phyloP scores from a whole-genome alignment of 2,329 filamentous ascomycete species.

The Clarireedia hainanense region DNA sequence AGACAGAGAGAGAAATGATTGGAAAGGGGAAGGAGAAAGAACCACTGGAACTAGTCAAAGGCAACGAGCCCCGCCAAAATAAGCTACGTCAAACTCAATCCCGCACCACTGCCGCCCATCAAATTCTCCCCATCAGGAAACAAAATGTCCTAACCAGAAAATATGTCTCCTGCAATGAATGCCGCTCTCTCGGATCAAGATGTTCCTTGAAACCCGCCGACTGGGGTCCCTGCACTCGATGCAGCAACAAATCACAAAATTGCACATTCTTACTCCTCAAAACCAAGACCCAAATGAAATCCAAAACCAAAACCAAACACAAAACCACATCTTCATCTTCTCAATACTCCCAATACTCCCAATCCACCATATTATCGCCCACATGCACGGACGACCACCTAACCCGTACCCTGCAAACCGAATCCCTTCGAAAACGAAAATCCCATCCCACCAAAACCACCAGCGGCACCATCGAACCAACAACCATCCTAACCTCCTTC shows the following conservation, averaged over 20 bases:
- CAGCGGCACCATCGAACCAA: constrained; percentile 2
- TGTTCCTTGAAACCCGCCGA: constrained; percentile 15
- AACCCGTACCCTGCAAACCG: not conserved
- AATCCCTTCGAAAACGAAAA: not conserved
- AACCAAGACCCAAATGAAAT: not conserved
- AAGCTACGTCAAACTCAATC: too few species aligned
- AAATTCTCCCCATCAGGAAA: not conserved
- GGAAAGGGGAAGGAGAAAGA: not conserved
- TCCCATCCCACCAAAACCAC: not conserved
- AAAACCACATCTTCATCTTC: not conserved
- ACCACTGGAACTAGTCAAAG: not conserved
- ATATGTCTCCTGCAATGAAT: constrained; percentile 18
- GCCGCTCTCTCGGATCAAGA: constrained; percentile 5
- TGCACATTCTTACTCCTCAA: constrained; percentile 16
- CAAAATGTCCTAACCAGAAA: not conserved
- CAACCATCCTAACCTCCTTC: constrained; percentile 21
- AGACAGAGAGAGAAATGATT: not conserved
- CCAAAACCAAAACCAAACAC: not conserved
- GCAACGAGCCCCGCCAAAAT: too few species aligned
- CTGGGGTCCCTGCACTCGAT: constrained; percentile 18
- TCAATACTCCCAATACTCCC: not conserved
- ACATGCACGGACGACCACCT: not conserved
- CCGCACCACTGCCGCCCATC: not conserved
- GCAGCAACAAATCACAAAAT: constrained; percentile 6
- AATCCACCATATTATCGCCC: not conserved